Percentiles rank a stretch among this genome's conserved stretches.
These are phyloP conservation scores for Glaciozyma antarctica DNA, from an alignment of 768 basidiomycete genomes.

Conservation along the genomic window DNA sequence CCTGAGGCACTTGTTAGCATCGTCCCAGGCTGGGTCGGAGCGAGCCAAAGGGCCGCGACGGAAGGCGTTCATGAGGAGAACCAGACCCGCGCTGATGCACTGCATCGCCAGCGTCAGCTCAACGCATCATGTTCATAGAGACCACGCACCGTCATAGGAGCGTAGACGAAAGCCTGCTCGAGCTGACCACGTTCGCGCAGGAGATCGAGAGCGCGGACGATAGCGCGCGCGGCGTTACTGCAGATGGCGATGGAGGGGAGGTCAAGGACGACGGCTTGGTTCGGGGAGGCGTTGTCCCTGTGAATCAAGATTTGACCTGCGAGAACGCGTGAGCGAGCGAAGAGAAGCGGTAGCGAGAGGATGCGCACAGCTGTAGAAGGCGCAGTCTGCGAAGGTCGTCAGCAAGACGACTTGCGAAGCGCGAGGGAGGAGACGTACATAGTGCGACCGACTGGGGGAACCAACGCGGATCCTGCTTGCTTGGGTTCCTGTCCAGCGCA, in stretches of 20 bases:
- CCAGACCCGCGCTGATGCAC: too few relatives aligned
- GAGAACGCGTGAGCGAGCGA: background rate
- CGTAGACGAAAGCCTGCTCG: background rate
- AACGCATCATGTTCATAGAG: too few relatives aligned
- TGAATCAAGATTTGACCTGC: conserved; percentile 57
- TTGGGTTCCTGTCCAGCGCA: background rate
- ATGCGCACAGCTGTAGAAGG: background rate
- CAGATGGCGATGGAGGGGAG: conserved; percentile 67
- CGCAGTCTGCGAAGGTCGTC: background rate
- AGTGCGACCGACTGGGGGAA: background rate
- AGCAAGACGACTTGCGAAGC: background rate
- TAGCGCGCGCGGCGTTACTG: conserved; percentile 67
- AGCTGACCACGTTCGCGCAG: conserved; percentile 42
- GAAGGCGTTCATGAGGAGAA: too few relatives aligned
- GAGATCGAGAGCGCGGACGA: conserved; percentile 61
- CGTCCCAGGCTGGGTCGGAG: too few relatives aligned
- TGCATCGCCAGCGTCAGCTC: too few relatives aligned
- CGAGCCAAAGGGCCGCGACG: too few relatives aligned
- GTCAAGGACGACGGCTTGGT: conserved; percentile 5
- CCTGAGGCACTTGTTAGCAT: too few relatives aligned
- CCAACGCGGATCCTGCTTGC: background rate
- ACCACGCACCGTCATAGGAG: background rate
- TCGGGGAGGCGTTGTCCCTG: conserved; percentile 55
- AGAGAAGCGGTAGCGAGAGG: background rate
- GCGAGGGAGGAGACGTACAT: background rate